Conservation (phyloP, 768 basidiomycete species). For the Serendipita sp. region DNA sequence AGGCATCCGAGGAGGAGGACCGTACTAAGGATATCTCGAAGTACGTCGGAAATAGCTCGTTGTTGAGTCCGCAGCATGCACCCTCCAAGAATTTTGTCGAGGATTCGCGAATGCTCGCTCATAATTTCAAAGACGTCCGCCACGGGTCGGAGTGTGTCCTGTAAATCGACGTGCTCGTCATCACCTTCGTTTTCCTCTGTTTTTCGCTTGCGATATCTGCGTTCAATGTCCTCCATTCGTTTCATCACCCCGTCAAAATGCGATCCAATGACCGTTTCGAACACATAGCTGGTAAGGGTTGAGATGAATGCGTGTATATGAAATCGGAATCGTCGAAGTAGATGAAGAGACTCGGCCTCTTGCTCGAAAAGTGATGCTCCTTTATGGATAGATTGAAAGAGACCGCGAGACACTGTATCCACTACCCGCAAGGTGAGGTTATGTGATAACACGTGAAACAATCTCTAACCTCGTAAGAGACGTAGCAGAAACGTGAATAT, state of each 20-base stretch:
- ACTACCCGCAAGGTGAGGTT: slow-evolving; percentile 24
- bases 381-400: slow-evolving; percentile 46
- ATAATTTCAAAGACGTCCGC: slow-evolving; percentile 63
- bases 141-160: slow-evolving; percentile 24
- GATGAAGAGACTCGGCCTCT: slow-evolving; percentile 31
- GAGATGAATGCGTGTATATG: slow-evolving; percentile 53
- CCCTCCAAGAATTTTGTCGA: slow-evolving; percentile 62
- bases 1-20: slow-evolving; percentile 53
- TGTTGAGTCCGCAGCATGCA: slow-evolving; percentile 60
- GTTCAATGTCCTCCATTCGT: neutral
- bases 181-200: neutral
- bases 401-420: slow-evolving; percentile 45
- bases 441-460: slow-evolving; percentile 4
- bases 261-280: slow-evolving; percentile 64
- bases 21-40: slow-evolving; percentile 45
- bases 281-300: slow-evolving; percentile 52
- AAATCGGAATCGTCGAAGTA: slow-evolving; percentile 57
- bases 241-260: slow-evolving; percentile 52
- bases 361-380: slow-evolving; percentile 40
- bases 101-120: slow-evolving; percentile 43
- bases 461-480: slow-evolving; percentile 49
- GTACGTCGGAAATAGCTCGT: slow-evolving; percentile 42
- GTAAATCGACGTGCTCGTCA: neutral
- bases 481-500: slow-evolving; percentile 68
- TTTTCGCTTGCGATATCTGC: slow-evolving; percentile 12